Percentiles rank a stretch among this genome's conserved stretches.
These are phyloP conservation scores for Ustilago xerochloae DNA, from an alignment of 1,284 basidiomycete species.

Conservation along the genomic window DNA sequence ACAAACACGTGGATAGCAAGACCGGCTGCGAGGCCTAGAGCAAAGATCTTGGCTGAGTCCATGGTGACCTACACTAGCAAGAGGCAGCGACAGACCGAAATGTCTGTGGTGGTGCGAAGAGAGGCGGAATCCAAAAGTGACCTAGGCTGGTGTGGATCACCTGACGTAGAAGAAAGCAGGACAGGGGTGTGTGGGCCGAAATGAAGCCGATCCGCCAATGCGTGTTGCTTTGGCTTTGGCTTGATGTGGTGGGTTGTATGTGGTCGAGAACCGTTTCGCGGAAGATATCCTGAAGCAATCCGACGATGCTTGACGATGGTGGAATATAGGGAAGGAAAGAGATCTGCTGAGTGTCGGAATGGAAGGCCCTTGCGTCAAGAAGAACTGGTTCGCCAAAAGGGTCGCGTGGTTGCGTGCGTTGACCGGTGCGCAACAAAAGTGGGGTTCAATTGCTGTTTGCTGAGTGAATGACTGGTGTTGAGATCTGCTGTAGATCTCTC, in stretches of 20 bases:
- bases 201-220: background rate
- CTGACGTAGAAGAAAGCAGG: conserved; percentile 27
- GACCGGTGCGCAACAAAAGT: conserved; percentile 11
- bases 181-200: conserved; percentile 1
- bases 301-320: background rate
- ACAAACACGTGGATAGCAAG: conserved; percentile 34
- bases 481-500: background rate
- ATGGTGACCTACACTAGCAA: background rate
- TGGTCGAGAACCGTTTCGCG: too few relatives aligned
- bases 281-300: too few relatives aligned
- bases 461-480: too few relatives aligned
- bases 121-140: background rate
- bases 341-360: background rate
- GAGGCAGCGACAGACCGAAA: background rate
- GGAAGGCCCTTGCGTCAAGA: conserved; percentile 1
- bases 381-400: background rate
- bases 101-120: background rate
- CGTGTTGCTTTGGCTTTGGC: background rate
- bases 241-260: too few relatives aligned
- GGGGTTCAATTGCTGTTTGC: background rate
- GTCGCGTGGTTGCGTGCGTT: background rate
- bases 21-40: conserved; percentile 37
- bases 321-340: background rate
- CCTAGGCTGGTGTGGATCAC: background rate
- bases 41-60: conserved; percentile 53